A percentile compares a stretch with the other conserved stretches of the same genome.
Conservation (phyloP, 2,329 filamentous ascomycete species). For the Aspergillus vadensis region DNA sequence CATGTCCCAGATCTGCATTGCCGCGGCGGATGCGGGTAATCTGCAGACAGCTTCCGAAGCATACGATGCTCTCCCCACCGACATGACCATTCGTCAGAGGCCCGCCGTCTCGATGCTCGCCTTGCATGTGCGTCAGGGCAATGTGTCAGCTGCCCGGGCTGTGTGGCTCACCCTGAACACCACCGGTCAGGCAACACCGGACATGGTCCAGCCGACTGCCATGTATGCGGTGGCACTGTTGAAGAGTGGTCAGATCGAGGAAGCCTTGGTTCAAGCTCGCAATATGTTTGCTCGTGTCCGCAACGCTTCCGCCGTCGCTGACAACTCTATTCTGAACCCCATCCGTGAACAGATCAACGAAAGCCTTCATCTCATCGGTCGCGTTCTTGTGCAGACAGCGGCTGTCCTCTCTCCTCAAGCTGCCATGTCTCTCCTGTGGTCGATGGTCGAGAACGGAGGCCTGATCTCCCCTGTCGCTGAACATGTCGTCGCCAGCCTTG, state of each 20-base stretch:
- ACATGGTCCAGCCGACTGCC: slow-evolving; percentile 81
- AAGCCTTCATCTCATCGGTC: slow-evolving; percentile 69
- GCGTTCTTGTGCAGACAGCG: slow-evolving; percentile 57
- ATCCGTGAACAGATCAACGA: slow-evolving; percentile 82
- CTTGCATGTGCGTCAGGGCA: slow-evolving; percentile 79
- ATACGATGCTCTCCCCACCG: slow-evolving; percentile 60
- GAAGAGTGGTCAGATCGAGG: slow-evolving; percentile 79
- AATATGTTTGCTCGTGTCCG: slow-evolving; percentile 86
- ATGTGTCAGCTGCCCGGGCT: slow-evolving; percentile 72
- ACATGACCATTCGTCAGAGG: slow-evolving; percentile 53
- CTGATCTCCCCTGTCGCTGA: slow-evolving; percentile 61
- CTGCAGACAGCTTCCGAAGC: slow-evolving; percentile 67
- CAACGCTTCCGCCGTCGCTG: slow-evolving; percentile 50
- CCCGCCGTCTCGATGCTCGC: slow-evolving; percentile 82
- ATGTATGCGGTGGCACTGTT: slow-evolving; percentile 92
- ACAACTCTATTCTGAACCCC: slow-evolving; percentile 53
- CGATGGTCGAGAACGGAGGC: slow-evolving; percentile 67
- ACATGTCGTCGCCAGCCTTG: slow-evolving; percentile 62
- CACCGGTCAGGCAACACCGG: slow-evolving; percentile 58
- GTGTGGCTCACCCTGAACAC: slow-evolving; percentile 76
- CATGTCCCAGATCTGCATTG: slow-evolving; percentile 72
- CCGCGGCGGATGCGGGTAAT: slow-evolving; percentile 78
- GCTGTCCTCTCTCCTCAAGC: slow-evolving; percentile 56
- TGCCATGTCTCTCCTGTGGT: slow-evolving; percentile 62
- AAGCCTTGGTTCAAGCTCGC: slow-evolving; percentile 76